Percentiles rank a stretch among this genome's conserved stretches.
Evolutionary conservation across 2,329 filamentous ascomycete genomes (phyloP).

Genomic region (Hymenoscyphus infarciens): DNA sequence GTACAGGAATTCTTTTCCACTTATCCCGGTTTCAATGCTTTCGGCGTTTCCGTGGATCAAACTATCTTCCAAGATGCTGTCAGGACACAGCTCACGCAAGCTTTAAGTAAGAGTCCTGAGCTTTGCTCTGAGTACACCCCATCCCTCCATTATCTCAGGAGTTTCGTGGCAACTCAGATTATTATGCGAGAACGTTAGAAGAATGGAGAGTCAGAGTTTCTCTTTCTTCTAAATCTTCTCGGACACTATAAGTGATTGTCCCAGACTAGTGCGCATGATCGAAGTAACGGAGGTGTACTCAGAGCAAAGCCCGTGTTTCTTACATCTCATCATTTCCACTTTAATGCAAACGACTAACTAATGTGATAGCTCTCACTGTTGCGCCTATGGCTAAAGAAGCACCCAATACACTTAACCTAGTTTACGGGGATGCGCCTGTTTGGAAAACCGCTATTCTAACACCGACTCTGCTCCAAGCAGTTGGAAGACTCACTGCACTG

Average conservation of each 20-base stretch:
- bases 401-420: slow-evolving; percentile 33
- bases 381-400: slow-evolving; percentile 38
- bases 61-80: slow-evolving; percentile 34
- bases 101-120: slow-evolving; percentile 23
- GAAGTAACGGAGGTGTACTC: too few relatives aligned
- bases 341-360: background rate
- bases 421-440: slow-evolving; percentile 36
- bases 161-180: too few relatives aligned
- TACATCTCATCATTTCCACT: too few relatives aligned
- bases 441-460: slow-evolving; percentile 41
- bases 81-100: slow-evolving; percentile 36
- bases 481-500: slow-evolving; percentile 48
- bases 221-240: too few relatives aligned
- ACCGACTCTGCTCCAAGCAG: slow-evolving; percentile 39
- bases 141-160: too few relatives aligned
- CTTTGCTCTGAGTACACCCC: background rate
- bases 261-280: too few relatives aligned
- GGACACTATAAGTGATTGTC: too few relatives aligned
- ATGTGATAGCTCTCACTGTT: slow-evolving; percentile 31
- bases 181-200: too few relatives aligned
- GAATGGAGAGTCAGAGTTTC: too few relatives aligned
- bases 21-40: slow-evolving; percentile 37
- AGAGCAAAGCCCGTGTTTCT: too few relatives aligned
- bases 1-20: slow-evolving; percentile 36
- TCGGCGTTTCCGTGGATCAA: slow-evolving; percentile 26